These are phyloP conservation scores for Coffea humblotiana DNA, from an alignment of 305 asterid species.

Conservation along the genomic window DNA sequence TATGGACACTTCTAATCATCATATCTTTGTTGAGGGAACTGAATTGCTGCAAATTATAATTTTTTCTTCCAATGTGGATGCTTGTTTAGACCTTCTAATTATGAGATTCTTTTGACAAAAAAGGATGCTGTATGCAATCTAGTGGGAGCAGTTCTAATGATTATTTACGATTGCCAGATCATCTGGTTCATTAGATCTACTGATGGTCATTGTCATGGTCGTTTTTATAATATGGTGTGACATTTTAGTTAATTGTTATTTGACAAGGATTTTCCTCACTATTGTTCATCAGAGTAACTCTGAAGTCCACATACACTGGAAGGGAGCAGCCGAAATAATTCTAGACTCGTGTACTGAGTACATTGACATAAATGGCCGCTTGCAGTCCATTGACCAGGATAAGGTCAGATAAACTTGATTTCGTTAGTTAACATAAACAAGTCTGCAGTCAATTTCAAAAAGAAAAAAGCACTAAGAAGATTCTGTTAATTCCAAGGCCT, in stretches of 20 bases:
- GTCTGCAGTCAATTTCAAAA: slow-evolving; percentile 14
- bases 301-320: slow-evolving; percentile 88
- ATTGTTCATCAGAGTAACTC: slow-evolving; percentile 59
- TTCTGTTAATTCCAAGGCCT: neutral
- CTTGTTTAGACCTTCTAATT: neutral
- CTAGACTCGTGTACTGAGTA: slow-evolving; percentile 65
- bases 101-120: neutral
- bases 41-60: neutral
- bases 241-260: neutral
- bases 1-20: neutral
- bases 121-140: neutral
- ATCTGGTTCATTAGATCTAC: neutral
- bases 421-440: slow-evolving; percentile 12
- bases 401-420: slow-evolving; percentile 44
- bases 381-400: slow-evolving; percentile 55
- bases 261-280: neutral
- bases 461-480: neutral
- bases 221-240: neutral
- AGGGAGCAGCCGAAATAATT: slow-evolving; percentile 98
- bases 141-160: neutral
- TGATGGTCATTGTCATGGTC: neutral
- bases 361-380: slow-evolving; percentile 57
- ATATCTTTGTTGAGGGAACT: neutral
- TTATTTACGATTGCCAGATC: neutral
- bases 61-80: neutral